Conservation (phyloP, 2,329 filamentous ascomycete species). For the Fusarium globosum region DNA sequence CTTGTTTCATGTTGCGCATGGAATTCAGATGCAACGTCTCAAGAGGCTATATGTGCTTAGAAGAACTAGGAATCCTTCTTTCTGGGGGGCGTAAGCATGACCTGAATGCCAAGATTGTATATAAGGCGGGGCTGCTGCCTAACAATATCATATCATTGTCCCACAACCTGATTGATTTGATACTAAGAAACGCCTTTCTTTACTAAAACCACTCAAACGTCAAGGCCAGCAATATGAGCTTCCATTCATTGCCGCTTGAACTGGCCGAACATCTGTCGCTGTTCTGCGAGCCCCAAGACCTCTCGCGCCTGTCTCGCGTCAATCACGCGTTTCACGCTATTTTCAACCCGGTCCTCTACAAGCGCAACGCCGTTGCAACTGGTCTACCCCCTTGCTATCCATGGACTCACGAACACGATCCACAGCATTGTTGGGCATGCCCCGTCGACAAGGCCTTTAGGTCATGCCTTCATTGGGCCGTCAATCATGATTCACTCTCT, state of each 20-base stretch:
- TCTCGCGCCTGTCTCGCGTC: background rate
- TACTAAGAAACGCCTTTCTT: rapidly evolving
- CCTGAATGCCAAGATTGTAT: background rate
- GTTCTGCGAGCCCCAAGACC: background rate
- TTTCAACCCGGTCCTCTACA: background rate
- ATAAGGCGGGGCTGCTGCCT: background rate
- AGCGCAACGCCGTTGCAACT: background rate
- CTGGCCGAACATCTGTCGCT: background rate
- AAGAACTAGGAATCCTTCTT: background rate
- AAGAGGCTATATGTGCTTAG: background rate
- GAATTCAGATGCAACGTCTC: background rate
- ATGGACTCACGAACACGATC: background rate
- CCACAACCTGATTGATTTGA: background rate
- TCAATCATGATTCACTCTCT: background rate
- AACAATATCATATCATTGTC: background rate
- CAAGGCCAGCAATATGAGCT: background rate
- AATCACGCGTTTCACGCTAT: background rate
- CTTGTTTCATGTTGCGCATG: background rate
- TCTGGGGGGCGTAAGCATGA: background rate
- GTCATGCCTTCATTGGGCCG: background rate
- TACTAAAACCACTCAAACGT: rapidly evolving
- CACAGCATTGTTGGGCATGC: background rate
- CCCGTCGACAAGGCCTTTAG: rapidly evolving
- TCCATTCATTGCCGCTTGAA: background rate
- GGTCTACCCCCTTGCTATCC: background rate